Evolutionary conservation across 2,329 filamentous ascomycete species (phyloP), one percentile per base, ranked within the genome.

Genomic region (Pseudocercospora vitis): DNA sequence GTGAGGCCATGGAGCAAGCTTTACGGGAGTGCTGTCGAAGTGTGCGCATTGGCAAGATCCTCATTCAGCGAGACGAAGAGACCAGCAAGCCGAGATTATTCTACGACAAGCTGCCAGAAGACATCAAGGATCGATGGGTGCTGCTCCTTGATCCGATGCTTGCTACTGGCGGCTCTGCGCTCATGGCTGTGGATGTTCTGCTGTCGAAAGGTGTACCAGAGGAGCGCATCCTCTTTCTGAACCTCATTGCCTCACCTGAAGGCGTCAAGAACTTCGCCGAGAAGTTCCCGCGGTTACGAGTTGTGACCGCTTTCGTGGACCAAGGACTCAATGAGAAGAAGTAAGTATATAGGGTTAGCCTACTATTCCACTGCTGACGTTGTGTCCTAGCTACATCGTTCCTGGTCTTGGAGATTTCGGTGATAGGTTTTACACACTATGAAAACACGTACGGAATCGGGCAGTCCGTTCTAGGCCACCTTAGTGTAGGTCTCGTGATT

Each of bases 141-240:
- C 77, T 99, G 56, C 78, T 99, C 39, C 76, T 99, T 40, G 94
- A 99, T 70, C 94, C 94, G n/a, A 99, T 99, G 94, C 91, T 99
- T 74, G 94, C 94, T 53, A 99, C 94, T 63, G 91, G 90, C 91
- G 94, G 94, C 42, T 96, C 91, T 53, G 94, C 94, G 48, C 94
- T 91, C 53, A 95, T 99, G 89, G 94, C 94, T 24, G 91, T 97
- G 14, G 89, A 97, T 60, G 90, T 96, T 2, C 79, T 99, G 63
- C 95, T 89, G 70, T 85, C 85, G 32, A 86, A 89, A 61, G 94
- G 94, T 26, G 94, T 99, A 4, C 91, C 91, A 0, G 94, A 97
- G 74, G 89, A 97, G 63, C 87, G 89, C 53, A 99, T 99, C 58
- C 78, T 97, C 32, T 99, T 99, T 76, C 79, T 99, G 54, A 99